phyloP scores from a whole-genome alignment of 1,284 basidiomycete species.

The Ganoderma lingzhi region DNA sequence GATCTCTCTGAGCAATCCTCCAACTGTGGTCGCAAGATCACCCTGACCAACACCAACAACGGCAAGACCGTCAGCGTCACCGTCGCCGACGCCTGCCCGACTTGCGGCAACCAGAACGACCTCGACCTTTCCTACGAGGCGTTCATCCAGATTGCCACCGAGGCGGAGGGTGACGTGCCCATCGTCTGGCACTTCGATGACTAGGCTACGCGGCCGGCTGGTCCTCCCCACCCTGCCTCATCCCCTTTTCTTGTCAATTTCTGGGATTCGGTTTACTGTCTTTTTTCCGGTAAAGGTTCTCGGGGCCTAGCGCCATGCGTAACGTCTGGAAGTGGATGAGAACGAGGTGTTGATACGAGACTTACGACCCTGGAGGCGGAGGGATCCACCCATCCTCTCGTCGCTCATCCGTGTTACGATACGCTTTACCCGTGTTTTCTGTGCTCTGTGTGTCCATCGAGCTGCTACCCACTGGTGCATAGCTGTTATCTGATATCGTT shows the following conservation, averaged over 20 bases:
- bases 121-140: conserved; percentile 86
- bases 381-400: conserved; percentile 35
- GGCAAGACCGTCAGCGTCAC: conserved; percentile 66
- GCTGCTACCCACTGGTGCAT: conserved; percentile 31
- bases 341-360: conserved; percentile 40
- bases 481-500: conserved; percentile 27
- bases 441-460: conserved; percentile 13
- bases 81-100: conserved; percentile 87
- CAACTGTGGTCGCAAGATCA: conserved; percentile 73
- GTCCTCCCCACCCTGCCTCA: not conserved
- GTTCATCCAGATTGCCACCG: conserved; percentile 69
- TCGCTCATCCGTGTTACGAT: conserved; percentile 30
- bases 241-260: conserved; percentile 18
- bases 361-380: conserved; percentile 52
- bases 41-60: conserved; percentile 69
- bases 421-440: conserved; percentile 23
- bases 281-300: conserved; percentile 31
- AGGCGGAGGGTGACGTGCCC: conserved; percentile 64
- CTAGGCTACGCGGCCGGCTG: conserved; percentile 37
- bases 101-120: conserved; percentile 69
- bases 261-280: conserved; percentile 23
- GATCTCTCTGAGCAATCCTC: conserved; percentile 53
- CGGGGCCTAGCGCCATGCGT: conserved; percentile 33
- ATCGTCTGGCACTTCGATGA: conserved; percentile 58
- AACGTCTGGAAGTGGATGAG: conserved; percentile 31